phyloP scores from a whole-genome alignment of 345 rosid species.

The Arabis hirsuta region DNA sequence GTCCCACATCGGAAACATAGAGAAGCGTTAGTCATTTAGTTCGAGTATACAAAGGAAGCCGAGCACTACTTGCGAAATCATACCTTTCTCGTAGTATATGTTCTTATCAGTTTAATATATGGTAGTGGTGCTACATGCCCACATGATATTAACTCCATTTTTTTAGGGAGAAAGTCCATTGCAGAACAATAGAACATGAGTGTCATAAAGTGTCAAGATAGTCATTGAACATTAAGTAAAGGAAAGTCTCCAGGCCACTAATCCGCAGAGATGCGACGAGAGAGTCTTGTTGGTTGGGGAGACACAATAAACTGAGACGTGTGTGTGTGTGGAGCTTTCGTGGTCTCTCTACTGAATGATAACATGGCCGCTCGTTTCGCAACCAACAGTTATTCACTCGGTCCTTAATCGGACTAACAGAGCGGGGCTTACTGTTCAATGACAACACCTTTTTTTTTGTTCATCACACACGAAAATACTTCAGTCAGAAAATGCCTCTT shows the following conservation, averaged over 20 bases:
- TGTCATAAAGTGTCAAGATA: neutral
- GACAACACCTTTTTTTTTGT: neutral
- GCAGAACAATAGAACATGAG: neutral
- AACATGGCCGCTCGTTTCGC: conserved; percentile 30
- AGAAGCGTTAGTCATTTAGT: too few species aligned
- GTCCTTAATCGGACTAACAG: conserved; percentile 4
- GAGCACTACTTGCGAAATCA: too few species aligned
- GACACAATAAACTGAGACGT: conserved; percentile 20
- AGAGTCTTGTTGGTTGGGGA: conserved; percentile 5
- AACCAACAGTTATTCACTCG: conserved; percentile 27
- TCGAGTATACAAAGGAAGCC: too few species aligned
- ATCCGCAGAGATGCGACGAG: conserved; percentile 43
- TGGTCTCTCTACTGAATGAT: conserved; percentile 25
- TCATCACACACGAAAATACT: too few species aligned
- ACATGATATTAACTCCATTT: too few species aligned
- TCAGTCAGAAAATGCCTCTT: conserved; percentile 26
- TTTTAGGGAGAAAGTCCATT: too few species aligned
- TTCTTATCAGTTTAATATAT: too few species aligned
- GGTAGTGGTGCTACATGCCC: too few species aligned
- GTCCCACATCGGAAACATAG: too few species aligned
- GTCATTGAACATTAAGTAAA: conserved; percentile 33
- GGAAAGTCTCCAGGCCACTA: conserved; percentile 43
- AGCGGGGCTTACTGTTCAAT: conserved; percentile 39
- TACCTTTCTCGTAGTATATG: too few species aligned
- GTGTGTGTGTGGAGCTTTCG: conserved; percentile 36